Evolutionary conservation across 176 grass and related monocot species (phyloP), one percentile per base, ranked within the genome.

Genomic region (Puya raimondii): DNA sequence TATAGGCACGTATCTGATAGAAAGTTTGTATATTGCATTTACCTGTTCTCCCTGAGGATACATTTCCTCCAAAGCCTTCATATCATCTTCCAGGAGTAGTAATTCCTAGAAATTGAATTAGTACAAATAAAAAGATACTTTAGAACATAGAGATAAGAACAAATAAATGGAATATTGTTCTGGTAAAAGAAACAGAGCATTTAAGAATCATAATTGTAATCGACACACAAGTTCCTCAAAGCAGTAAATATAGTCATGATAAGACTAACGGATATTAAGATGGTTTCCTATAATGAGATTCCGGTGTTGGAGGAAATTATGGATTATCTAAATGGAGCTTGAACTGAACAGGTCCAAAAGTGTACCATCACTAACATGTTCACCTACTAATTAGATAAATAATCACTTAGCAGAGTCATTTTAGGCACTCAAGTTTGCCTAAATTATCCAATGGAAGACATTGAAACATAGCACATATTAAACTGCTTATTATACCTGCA

Each of bases 31-130:
- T 68, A 14, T 51, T 69, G 6, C 58, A 10, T 7, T 75, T 52
- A 94, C 95, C 88, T 94, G 8, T 63, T 99, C 95, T 75, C 95
- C 95, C 82, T 99, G 95, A 76, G 95, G 95, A 74, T 99, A 99
- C 95, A 99, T 99, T 86, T 99, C 95, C 72, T 99, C 95, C 63
- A 99, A 78, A 68, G 90, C 90, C 71, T 90, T 85, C 82, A 84
- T 86, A 69, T 99, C 95, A 76, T 99, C 83, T 85, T 99, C 95
- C 64, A 99, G 70, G 73, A 99, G 87, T 77, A 94, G 66, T 56
- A 94, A 74, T 33, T 99, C 95, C 95, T 99, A 74, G 52, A 33
- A 25, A 68, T 33, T 33, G 29, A 33, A 33, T 33, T 64, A 73
- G 1, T 13, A 25, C n/a, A 23, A 88, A 63, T n/a, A 29, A 78